Evolutionary conservation across 495 filamentous ascomycete genomes (phyloP), one percentile per base, ranked within the genome.

Genomic region (Acidomyces sp.): DNA sequence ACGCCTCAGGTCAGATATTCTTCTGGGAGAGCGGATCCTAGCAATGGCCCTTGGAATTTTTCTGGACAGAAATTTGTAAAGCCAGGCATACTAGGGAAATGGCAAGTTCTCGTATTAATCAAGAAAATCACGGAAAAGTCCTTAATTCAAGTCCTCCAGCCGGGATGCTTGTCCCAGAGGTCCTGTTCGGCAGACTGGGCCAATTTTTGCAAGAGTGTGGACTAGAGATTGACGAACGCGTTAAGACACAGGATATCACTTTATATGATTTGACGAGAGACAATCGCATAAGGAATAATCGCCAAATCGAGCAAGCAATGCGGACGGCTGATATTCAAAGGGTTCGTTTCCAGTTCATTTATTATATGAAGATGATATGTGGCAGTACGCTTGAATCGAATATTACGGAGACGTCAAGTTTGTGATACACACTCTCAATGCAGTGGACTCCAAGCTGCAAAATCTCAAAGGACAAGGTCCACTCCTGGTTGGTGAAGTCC

Each of bases 321-420:
- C 4, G 34, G 1, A 18, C 29, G 10, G 48, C 39, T 2, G 12
- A 34, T 1, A 7, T 23, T 4, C 1, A 42, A 21, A 15, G 19
- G 9, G 60, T 65, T 0, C 36, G 58, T 3, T 53, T 85, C n/a
- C 62, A 88, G 0, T 58, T 88, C 6, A 69, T 81, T 11, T 88
- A 20, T 60, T 88, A 0, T 68, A 67, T 1, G 49, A 28, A n/a
- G 60, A 62, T 2, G 63, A 71, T 22, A 55, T 65, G 3, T 55
- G 55, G 0, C 51, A 74, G 3, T 92, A 92, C 58, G 75, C 75
- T 49, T 62, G 54, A 15, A 62, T 92, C 52, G 90, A 93, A 58
- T 64, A 57, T 25, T 51, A 74, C 12, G 79, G 70, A 3, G 84
- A 93, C 48, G 53, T 77, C 3, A 59, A 64, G 0, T 64, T 59